Evolutionary conservation across 2,329 filamentous ascomycete species (phyloP), one percentile per base, ranked within the genome.

Genomic region (Sporothrix humicola): DNA sequence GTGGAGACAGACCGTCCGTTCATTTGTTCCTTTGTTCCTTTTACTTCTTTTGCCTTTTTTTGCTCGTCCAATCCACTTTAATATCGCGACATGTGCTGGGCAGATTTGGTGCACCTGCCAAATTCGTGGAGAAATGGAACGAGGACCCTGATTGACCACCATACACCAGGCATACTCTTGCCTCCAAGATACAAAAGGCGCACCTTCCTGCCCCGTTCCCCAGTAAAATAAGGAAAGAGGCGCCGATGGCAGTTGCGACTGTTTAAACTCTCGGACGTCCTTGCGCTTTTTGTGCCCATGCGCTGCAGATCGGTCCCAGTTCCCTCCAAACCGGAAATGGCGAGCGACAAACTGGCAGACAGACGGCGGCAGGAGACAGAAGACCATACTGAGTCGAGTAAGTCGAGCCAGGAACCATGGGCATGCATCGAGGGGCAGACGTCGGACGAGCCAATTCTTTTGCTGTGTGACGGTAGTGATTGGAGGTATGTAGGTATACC

Each of bases 201-300:
- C n/a, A 4, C 5, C 7, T 20, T 20, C 61, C 42, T 48, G 31
- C 31, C 31, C 61, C 44, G 13, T 63, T 48, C 20, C 61, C 42
- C 20, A 48, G 20, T 20, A 20, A 23, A 63, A 65, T 13, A 17
- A 2, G 31, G 31, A 37, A 37, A 37, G 31, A 37, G 31, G 2
- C 31, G 31, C 31, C 31, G 31, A 37, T 6, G 42, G 20, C 61
- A 46, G 37, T 48, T 26, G 42, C 61, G 42, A 48, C 42, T 42
- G 37, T 23, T 66, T 66, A 23, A 20, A 10, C 15, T 26, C 61
- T 66, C 42, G 42, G 61, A 48, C 31, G 61, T 13, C 37, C 59
- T 66, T 66, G 61, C 42, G 61, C 61, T 13, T 48, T 66, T 46
- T 26, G 42, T 48, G 61, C 59, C 59, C 37, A 46, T 65, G 59